Base-by-base conservation (phyloP, 2,329 filamentous ascomycete genomes). In the Botryotinia narcissicola region DNA sequence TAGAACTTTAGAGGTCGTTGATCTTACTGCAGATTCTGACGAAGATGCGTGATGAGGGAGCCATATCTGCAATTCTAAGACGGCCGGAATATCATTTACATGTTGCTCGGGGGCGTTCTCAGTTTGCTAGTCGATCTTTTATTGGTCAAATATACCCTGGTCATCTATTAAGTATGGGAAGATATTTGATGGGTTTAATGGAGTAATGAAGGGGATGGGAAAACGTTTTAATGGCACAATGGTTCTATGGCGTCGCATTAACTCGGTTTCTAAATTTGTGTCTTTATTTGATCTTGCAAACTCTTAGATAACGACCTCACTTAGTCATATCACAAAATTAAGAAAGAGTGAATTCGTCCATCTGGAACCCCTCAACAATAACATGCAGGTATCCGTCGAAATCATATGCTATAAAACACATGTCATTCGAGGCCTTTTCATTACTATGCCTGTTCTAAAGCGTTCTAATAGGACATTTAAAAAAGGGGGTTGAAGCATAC, bases 1-100 rank as follows among this genome's bases (percentile, higher is more conserved):
- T 9, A 72, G 14, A 60, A 60, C 12, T 20, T 40, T 18, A 29
- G 7, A n/a, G 18, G 18, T 73, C 22, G 22, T 73, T 32, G 64
- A 73, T 37, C 63, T 73, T 16, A 48, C 60, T 42, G 46, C 60
- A 10, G 60, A 66, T 66, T 72, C 46, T 22, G 70, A 67, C 29
- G 59, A 37, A 40, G 59, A 63, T 29, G 25, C 25, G 42, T 64
- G 48, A n/a, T 32, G 22, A 2, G 8, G 6, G 46, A 42, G 10
- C 22, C 8, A 4, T 18, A 18, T 54, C 2, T 68, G 3, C 35
- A n/a, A 4, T 22, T 68, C 6, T 42, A 25, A 18, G 8, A 10
- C 16, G 16, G 35, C 48, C 0, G 48, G 14, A n/a, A 57, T 57
- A 16, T 57, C 48, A 14, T 12, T 54, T 51, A 22, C 4, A 54